Evolutionary conservation across 1,139 yeast species (phyloP).

Genomic region (Lodderomyces margitis): DNA sequence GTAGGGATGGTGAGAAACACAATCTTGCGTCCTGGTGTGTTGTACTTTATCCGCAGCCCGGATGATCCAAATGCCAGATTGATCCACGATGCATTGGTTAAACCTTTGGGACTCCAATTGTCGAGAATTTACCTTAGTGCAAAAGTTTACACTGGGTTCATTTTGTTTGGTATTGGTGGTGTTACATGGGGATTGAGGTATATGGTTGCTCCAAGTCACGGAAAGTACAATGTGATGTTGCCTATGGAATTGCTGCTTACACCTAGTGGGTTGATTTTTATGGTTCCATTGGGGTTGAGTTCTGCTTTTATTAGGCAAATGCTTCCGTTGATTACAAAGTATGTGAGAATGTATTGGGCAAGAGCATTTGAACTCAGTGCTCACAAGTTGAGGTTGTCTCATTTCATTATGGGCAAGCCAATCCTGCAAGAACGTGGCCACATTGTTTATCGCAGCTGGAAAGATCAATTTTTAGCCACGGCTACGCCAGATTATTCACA

Average conservation of each 20-base stretch:
- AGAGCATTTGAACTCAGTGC: constrained; percentile 58
- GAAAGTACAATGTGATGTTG: constrained; percentile 23
- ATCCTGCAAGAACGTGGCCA: constrained; percentile 75
- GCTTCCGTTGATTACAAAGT: constrained; percentile 25
- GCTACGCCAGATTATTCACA: constrained; percentile 55
- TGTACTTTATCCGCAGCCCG: constrained; percentile 89
- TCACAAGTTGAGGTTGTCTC: constrained; percentile 64
- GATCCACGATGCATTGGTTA: constrained; percentile 83
- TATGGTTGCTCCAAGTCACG: constrained; percentile 21
- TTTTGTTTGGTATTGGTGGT: constrained; percentile 72
- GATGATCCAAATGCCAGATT: constrained; percentile 90
- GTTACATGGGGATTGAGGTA: constrained; percentile 54
- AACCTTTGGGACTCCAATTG: constrained; percentile 69
- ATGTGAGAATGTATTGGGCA: constrained; percentile 58
- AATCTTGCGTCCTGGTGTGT: constrained; percentile 82
- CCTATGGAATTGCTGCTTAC: constrained; percentile 23
- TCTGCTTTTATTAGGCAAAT: constrained; percentile 6
- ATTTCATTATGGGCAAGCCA: constrained; percentile 71
- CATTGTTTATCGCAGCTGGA: constrained; percentile 54
- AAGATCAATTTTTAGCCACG: constrained; percentile 36
- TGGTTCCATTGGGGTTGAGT: constrained; percentile 8
- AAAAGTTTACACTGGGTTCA: constrained; percentile 70
- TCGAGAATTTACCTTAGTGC: constrained; percentile 75
- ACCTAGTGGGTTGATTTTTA: constrained; percentile 11
- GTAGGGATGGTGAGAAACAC: constrained; percentile 77